These are phyloP conservation scores for Gonium pectorale DNA, from an alignment of 139 green algal genomes.

Conservation along the genomic window DNA sequence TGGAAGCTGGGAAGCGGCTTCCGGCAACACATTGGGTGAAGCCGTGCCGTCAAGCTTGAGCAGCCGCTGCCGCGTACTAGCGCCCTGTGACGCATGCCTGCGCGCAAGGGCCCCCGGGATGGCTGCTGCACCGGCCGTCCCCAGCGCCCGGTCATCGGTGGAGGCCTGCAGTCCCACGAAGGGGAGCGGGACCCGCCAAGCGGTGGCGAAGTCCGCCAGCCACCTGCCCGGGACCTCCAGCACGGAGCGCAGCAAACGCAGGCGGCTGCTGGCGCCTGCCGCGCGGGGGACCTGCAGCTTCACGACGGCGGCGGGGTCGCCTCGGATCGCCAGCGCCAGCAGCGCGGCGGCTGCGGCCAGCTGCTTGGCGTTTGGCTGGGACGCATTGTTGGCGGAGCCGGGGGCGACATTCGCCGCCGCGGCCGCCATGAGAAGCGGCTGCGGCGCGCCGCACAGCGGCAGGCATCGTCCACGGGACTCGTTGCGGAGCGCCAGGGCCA, in stretches of 20 bases:
- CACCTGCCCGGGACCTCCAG: background rate
- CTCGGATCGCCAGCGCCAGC: slow-evolving; percentile 17
- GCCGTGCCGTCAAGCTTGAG: too few species aligned
- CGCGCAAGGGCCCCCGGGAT: too few species aligned
- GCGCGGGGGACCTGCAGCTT: background rate
- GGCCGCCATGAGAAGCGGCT: background rate
- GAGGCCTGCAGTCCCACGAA: too few species aligned
- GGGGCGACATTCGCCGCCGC: background rate
- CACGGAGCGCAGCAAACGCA: background rate
- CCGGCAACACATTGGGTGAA: too few species aligned
- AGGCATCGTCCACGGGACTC: background rate
- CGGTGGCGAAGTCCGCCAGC: background rate
- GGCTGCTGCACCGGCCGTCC: too few species aligned
- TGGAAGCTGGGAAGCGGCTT: too few species aligned
- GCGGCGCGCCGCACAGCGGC: slow-evolving; percentile 32
- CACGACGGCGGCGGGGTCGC: background rate
- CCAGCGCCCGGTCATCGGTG: too few species aligned
- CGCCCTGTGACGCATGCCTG: too few species aligned
- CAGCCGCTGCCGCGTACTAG: too few species aligned
- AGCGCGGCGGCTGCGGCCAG: background rate
- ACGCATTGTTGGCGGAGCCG: background rate
- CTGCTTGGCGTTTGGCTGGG: background rate
- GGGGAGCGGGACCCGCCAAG: too few species aligned
- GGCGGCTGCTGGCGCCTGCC: background rate
- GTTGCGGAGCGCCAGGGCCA: slow-evolving; percentile 6